These are phyloP conservation scores for Talaromyces sp. DNA, from an alignment of 2,329 filamentous ascomycete species.

Conservation along the genomic window DNA sequence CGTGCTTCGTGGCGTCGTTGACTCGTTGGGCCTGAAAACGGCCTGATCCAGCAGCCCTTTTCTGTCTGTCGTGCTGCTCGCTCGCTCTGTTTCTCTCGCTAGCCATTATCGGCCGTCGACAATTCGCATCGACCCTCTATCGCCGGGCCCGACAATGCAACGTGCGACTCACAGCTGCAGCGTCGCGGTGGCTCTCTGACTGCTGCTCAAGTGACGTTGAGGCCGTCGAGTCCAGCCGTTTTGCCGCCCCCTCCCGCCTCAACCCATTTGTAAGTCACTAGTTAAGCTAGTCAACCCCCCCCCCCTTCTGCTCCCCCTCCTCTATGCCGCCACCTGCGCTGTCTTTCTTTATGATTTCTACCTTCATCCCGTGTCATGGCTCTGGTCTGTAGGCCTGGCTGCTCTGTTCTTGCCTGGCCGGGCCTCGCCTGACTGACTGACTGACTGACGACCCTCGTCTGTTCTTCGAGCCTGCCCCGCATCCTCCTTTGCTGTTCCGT, in stretches of 20 bases:
- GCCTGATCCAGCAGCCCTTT: not conserved
- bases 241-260: not conserved
- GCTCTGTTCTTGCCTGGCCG: conserved; percentile 1
- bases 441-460: too few relatives aligned
- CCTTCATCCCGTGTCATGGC: not conserved
- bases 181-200: not conserved
- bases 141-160: not conserved
- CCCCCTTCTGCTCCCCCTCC: not conserved
- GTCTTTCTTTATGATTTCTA: not conserved
- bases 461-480: conserved; percentile 1
- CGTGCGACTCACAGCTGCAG: not conserved
- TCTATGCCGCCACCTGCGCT: not conserved
- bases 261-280: not conserved
- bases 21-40: not conserved
- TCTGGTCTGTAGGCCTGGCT: not conserved
- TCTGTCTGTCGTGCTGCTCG: not conserved
- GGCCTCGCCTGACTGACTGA: not conserved
- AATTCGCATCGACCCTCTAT: not conserved
- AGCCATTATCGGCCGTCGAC: not conserved
- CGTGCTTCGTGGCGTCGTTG: not conserved
- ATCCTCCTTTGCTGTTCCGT: not conserved
- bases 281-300: not conserved
- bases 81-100: not conserved
- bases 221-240: not conserved
- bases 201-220: not conserved